Conservation (phyloP, 768 basidiomycete genomes). For the Phanerodontia chrysosporium region DNA sequence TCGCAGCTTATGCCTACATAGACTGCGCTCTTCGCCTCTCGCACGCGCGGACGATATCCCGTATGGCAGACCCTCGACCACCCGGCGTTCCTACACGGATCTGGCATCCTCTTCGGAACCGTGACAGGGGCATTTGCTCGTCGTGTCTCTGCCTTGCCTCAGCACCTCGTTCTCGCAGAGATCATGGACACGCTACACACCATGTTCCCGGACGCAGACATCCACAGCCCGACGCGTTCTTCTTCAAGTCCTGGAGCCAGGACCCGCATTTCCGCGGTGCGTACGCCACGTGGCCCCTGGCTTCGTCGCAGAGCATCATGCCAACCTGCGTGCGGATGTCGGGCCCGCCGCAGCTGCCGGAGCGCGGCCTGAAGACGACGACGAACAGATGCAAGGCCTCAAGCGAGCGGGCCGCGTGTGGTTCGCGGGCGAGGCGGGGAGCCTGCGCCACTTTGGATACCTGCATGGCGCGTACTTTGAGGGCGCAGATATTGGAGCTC, state of each 20-base stretch:
- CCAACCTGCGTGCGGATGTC: constrained; percentile 53
- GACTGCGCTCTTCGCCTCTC: constrained; percentile 45
- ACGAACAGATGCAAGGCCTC: background rate
- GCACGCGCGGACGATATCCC: constrained; percentile 51
- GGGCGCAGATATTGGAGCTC: constrained; percentile 37
- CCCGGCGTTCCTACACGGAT: constrained; percentile 46
- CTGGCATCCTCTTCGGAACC: constrained; percentile 46
- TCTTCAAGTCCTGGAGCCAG: constrained; percentile 49
- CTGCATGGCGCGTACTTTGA: constrained; percentile 58
- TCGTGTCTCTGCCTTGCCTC: constrained; percentile 51
- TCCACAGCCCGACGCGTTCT: constrained; percentile 53
- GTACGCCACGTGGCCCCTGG: constrained; percentile 71
- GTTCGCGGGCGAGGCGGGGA: constrained; percentile 66
- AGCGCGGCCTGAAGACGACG: too few relatives aligned
- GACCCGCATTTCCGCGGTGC: constrained; percentile 54
- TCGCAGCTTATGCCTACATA: background rate
- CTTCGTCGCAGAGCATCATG: constrained; percentile 47
- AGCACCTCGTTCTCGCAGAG: constrained; percentile 44
- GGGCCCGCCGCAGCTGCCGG: background rate
- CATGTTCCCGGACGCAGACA: constrained; percentile 52
- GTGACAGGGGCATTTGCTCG: constrained; percentile 54
- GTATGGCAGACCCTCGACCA: constrained; percentile 62
- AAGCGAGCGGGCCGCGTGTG: constrained; percentile 38
- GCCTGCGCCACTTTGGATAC: constrained; percentile 52
- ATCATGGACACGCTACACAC: constrained; percentile 37